Conservation (phyloP, 2,329 filamentous ascomycete species). For the Colletotrichum abscissum region DNA sequence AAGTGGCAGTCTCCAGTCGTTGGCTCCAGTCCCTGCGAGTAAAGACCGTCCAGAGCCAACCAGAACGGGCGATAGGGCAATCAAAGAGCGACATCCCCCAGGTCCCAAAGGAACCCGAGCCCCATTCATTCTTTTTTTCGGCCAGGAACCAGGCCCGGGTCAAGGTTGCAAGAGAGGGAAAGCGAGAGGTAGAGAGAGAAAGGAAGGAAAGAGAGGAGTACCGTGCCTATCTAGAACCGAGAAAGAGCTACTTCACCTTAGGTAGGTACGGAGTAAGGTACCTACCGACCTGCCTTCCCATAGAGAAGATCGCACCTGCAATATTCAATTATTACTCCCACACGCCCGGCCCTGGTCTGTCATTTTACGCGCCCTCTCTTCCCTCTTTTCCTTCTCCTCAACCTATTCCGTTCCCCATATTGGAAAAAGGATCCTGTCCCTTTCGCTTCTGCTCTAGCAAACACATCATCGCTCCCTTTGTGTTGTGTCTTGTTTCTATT, state of each 20-base stretch:
- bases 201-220: background rate
- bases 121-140: slow-evolving; percentile 8
- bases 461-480: slow-evolving; percentile 21
- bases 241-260: background rate
- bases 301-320: slow-evolving; percentile 16
- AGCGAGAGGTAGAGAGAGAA: background rate
- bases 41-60: slow-evolving; percentile 3
- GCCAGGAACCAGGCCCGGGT: background rate
- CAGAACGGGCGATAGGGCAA: slow-evolving; percentile 27
- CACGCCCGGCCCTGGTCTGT: background rate
- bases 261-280: no score
- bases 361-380: background rate
- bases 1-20: slow-evolving; percentile 26
- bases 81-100: slow-evolving; percentile 36
- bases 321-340: slow-evolving; percentile 16
- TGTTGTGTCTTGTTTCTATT: slow-evolving; percentile 26
- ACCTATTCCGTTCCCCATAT: slow-evolving; percentile 17
- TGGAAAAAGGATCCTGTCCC: slow-evolving; percentile 17
- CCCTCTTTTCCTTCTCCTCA: slow-evolving; percentile 10
- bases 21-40: slow-evolving; percentile 24
- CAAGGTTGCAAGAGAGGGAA: background rate
- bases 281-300: no score
- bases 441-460: background rate
- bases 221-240: background rate
- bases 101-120: slow-evolving; percentile 15